Percentiles rank a stretch among this genome's conserved stretches.
Evolutionary conservation across 352 stramenopile species (phyloP).

Genomic region (Pythium pectinolyticum): DNA sequence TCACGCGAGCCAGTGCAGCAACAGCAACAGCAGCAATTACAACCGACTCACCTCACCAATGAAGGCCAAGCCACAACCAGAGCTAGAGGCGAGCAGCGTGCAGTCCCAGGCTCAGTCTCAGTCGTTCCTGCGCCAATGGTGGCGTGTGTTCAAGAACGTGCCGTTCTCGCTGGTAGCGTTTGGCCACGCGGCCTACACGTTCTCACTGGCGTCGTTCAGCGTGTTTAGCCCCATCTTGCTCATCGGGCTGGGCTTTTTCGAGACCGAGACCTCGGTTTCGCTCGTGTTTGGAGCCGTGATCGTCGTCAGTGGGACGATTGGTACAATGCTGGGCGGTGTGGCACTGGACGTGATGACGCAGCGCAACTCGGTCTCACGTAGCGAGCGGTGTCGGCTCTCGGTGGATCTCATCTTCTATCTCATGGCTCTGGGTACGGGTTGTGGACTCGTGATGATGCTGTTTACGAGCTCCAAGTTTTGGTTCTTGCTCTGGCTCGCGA

Average conservation of each 20-base stretch:
- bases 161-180: slow-evolving; percentile 71
- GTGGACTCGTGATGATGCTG: slow-evolving; percentile 57
- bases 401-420: slow-evolving; percentile 48
- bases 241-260: slow-evolving; percentile 75
- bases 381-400: slow-evolving; percentile 40
- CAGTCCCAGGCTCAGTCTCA: slow-evolving; percentile 13
- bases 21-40: slow-evolving; percentile 24
- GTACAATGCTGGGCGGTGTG: slow-evolving; percentile 72
- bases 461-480: slow-evolving; percentile 44
- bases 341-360: slow-evolving; percentile 50
- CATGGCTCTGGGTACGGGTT: slow-evolving; percentile 42
- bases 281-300: slow-evolving; percentile 74
- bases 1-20: not conserved
- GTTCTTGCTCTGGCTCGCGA: slow-evolving; percentile 70
- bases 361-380: slow-evolving; percentile 32
- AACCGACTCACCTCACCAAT: not conserved
- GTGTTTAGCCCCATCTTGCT: slow-evolving; percentile 79
- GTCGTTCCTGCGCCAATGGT: slow-evolving; percentile 37
- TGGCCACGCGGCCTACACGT: slow-evolving; percentile 76
- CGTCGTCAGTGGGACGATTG: slow-evolving; percentile 68
- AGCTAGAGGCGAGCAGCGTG: not conserved
- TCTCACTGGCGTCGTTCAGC: slow-evolving; percentile 71
- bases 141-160: slow-evolving; percentile 50
- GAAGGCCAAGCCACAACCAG: not conserved
- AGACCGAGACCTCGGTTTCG: slow-evolving; percentile 60